A percentile compares a stretch with the other conserved stretches of the same genome.
These are phyloP conservation scores for Mortierella sp. DNA, from an alignment of 371 early-diverging fungal genomes.

Conservation along the genomic window DNA sequence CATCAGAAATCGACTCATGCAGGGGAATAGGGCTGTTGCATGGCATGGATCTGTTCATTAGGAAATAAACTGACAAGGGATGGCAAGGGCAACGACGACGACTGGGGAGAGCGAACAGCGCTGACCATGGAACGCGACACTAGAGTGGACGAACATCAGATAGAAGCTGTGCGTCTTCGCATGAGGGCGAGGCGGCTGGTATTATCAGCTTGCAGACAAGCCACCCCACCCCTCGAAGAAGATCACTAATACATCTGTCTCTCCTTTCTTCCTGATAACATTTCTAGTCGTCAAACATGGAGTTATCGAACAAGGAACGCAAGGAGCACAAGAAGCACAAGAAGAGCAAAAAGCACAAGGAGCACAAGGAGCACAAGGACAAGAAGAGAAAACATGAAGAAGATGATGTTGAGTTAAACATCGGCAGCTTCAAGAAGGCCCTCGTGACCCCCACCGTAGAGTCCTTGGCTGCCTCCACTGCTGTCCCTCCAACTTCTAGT, in stretches of 20 bases:
- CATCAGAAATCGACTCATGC: not conserved
- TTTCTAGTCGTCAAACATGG: not conserved
- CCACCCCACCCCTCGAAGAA: too few species aligned
- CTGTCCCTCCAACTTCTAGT: not conserved
- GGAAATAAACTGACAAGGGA: not conserved
- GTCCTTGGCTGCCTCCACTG: not conserved
- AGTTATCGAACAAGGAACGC: slow-evolving; percentile 6
- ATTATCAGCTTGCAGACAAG: too few species aligned
- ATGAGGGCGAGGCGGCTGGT: too few species aligned
- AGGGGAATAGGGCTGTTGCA: not conserved
- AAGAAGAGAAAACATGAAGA: slow-evolving; percentile 33
- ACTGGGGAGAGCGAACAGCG: too few species aligned
- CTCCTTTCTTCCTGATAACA: not conserved
- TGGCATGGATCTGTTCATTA: not conserved
- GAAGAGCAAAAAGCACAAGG: slow-evolving; percentile 16
- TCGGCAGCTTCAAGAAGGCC: slow-evolving; percentile 32
- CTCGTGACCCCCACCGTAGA: slow-evolving; percentile 15
- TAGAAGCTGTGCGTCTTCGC: too few species aligned
- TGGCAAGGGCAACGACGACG: not conserved
- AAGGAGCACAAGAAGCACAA: slow-evolving; percentile 8
- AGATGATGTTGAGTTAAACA: slow-evolving; percentile 6
- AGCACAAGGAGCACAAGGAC: slow-evolving; percentile 20
- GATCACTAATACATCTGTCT: not conserved
- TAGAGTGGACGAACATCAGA: too few species aligned
- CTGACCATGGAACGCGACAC: too few species aligned